Evolutionary conservation across 2,329 filamentous ascomycete species (phyloP), one percentile per base, ranked within the genome.

Genomic region (Xylariaceae sp.): DNA sequence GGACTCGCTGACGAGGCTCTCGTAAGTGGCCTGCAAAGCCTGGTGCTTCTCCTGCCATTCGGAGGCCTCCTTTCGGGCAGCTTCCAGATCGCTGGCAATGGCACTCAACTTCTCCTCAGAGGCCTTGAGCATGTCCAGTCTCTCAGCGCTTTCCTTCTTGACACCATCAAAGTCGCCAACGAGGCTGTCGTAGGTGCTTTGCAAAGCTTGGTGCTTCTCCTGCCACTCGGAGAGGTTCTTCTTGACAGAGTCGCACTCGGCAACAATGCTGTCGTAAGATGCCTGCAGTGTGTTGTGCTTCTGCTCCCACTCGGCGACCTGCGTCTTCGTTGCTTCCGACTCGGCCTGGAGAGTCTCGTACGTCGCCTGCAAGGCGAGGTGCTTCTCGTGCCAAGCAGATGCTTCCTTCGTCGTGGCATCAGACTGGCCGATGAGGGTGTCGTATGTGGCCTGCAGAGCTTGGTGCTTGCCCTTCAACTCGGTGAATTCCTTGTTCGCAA

Each of bases 401-500:
- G 17, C 53, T 42, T 55, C 51, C 51, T 68, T 63, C 64, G 68
- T 68, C 23, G 62, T 58, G 4, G 53, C 58, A 23, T 66, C 64
- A 30, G 62, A 66, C 62, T 72, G 68, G 10, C 71, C 45, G 18
- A 53, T 45, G 2, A 64, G 55, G 23, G 52, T 58, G 15, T 63
- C 61, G 48, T 58, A 57, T 61, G 48, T 42, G 48, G 63, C 13
- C 58, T 63, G 53, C 37, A 64, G 42, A 39, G 51, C 39, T 17
- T 56, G 35, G 54, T 65, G 59, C 59, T 68, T 70, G 51, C 66
- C 64, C 48, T 66, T 64, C 44, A 60, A 56, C n/a, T 68, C 59
- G 2, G 64, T 53, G 2, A 66, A 49, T 39, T 63, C 64, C 42
- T 65, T 65, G 62, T 71, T 69, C 9, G 73, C 65, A 17, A 70